These are phyloP conservation scores for Babesia bovis DNA, from an alignment of 169 alveolate genomes.

Conservation along the genomic window DNA sequence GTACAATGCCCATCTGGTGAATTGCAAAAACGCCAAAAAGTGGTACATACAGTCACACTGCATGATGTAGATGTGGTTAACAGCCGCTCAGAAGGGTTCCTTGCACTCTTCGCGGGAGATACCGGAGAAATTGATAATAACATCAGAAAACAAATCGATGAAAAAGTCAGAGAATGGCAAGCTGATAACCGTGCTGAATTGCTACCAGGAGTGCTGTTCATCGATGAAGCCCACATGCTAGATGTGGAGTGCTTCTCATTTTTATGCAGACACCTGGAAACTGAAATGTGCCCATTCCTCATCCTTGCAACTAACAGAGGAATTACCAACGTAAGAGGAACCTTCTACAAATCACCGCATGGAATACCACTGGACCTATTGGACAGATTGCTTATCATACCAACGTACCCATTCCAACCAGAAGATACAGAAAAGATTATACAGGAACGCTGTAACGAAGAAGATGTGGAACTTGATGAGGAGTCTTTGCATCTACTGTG, in stretches of 20 bases:
- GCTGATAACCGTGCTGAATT: slow-evolving; percentile 93
- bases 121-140: slow-evolving; percentile 98
- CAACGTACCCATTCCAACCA: slow-evolving; percentile 93
- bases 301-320: slow-evolving; percentile 99
- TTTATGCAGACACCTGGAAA: slow-evolving; percentile 91
- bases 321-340: slow-evolving; percentile 95
- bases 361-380: slow-evolving; percentile 98
- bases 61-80: slow-evolving; percentile 99
- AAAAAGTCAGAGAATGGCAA: slow-evolving; percentile 98
- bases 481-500: slow-evolving; percentile 93
- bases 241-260: slow-evolving; percentile 99
- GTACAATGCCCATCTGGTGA: slow-evolving; percentile 99
- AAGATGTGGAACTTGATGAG: slow-evolving; percentile 96
- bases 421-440: slow-evolving; percentile 90
- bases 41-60: slow-evolving; percentile 97
- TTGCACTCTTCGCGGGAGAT: slow-evolving; percentile 98
- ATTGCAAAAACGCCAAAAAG: slow-evolving; percentile 96
- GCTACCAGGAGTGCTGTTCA: slow-evolving; percentile 90
- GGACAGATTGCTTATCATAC: slow-evolving; percentile 96
- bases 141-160: slow-evolving; percentile 97
- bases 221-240: slow-evolving; percentile 99
- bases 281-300: slow-evolving; percentile 95
- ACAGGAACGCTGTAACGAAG: slow-evolving; percentile 95
- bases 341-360: slow-evolving; percentile 97
- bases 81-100: slow-evolving; percentile 94